These are phyloP conservation scores for Zasmidium citrigriseum DNA, from an alignment of 2,329 filamentous ascomycete species.

Conservation along the genomic window DNA sequence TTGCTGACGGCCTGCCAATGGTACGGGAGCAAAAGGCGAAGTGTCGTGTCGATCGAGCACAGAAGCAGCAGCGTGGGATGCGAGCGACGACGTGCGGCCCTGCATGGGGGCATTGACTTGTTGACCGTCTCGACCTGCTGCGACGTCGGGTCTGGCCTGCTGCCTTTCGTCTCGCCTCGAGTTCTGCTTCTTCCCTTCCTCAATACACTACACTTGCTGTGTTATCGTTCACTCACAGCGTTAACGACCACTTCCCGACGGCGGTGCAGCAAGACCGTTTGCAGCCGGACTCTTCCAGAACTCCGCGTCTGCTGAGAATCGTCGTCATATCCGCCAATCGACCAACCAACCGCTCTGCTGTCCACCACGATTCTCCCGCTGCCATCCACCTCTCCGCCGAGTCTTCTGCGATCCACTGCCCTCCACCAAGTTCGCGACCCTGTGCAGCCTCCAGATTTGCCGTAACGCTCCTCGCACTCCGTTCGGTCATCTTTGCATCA, in stretches of 20 bases:
- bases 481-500: neutral
- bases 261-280: no score
- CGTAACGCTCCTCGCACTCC: neutral
- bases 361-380: neutral
- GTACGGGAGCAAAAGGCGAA: neutral
- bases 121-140: no score
- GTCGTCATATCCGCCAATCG: neutral
- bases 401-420: neutral
- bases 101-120: neutral
- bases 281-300: neutral
- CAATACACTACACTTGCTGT: no score
- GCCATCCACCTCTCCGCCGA: neutral
- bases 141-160: no score
- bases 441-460: neutral
- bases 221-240: no score
- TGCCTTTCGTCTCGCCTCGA: no score
- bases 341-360: no score
- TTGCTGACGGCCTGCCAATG: no score
- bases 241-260: no score
- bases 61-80: neutral
- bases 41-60: neutral
- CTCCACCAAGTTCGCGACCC: neutral
- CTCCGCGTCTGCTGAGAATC: neutral
- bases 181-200: no score
- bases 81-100: neutral